These are phyloP conservation scores for Eucalyptus brandiana DNA, from an alignment of 345 rosid genomes.

Conservation along the genomic window DNA sequence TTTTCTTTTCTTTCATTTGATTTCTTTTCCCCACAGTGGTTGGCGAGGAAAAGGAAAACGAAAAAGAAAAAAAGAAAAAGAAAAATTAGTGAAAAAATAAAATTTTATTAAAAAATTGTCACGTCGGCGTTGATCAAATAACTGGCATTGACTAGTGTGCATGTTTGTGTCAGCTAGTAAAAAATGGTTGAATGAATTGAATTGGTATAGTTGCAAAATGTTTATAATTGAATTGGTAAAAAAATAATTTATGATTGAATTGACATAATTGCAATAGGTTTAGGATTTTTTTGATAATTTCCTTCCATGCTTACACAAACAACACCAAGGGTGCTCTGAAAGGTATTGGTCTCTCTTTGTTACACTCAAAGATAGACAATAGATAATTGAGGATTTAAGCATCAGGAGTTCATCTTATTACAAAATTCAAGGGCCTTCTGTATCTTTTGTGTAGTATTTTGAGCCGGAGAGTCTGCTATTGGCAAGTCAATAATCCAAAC, in stretches of 20 bases:
- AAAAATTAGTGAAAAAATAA: too few species aligned
- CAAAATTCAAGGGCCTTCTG: neutral
- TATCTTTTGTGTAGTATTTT: neutral
- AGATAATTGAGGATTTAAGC: neutral
- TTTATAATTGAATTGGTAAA: too few species aligned
- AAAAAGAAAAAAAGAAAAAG: too few species aligned
- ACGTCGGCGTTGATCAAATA: fast-evolving
- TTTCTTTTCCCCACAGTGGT: too few species aligned
- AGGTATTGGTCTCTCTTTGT: neutral
- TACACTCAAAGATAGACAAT: neutral
- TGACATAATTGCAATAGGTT: fast-evolving
- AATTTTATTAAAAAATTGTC: too few species aligned
- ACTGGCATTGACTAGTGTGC: fast-evolving
- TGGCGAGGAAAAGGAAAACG: too few species aligned
- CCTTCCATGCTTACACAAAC: neutral
- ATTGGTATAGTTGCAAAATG: too few species aligned
- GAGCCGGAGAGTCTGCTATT: neutral
- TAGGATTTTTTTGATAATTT: too few species aligned
- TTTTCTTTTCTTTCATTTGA: too few species aligned
- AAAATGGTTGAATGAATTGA: too few species aligned
- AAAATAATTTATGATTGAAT: too few species aligned
- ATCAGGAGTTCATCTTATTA: neutral
- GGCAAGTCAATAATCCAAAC: neutral
- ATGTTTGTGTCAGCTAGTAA: too few species aligned
- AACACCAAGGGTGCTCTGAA: neutral